Percentiles rank a stretch among this genome's conserved stretches.
Conservation (phyloP, 2,329 filamentous ascomycete genomes). For the Nigrograna mackinnonii region DNA sequence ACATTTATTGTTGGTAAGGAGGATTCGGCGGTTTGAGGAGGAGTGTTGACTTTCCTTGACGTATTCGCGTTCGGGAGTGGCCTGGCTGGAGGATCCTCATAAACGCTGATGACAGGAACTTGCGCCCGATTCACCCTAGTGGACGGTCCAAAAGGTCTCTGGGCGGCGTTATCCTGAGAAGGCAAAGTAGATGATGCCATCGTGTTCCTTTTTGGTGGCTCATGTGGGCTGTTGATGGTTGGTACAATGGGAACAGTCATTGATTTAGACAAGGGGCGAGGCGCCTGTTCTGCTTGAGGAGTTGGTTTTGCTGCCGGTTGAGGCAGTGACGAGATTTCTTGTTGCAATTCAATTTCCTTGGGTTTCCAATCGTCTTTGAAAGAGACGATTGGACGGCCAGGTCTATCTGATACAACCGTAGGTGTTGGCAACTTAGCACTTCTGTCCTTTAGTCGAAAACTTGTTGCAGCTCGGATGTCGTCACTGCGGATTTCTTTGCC, state of each 20-base stretch:
- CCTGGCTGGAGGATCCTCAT: constrained; percentile 30
- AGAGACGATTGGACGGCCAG: constrained; percentile 94
- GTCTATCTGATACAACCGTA: constrained; percentile 85
- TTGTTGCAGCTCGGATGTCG: constrained; percentile 88
- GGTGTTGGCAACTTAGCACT: constrained; percentile 87
- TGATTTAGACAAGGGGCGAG: constrained; percentile 36
- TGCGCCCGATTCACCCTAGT: constrained; percentile 19
- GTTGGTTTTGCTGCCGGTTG: constrained; percentile 21
- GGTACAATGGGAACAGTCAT: constrained; percentile 51
- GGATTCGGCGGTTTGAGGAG: constrained; percentile 18
- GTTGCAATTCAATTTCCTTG: constrained; percentile 72
- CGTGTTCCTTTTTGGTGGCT: constrained; percentile 14
- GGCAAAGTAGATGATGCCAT: constrained; percentile 21
- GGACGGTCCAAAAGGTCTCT: constrained; percentile 17
- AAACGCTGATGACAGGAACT: constrained; percentile 25
- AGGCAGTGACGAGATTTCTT: constrained; percentile 39
- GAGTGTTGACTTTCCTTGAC: constrained; percentile 32
- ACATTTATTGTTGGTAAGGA: constrained; percentile 53
- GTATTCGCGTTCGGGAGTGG: constrained; percentile 25
- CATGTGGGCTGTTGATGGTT: constrained; percentile 54
- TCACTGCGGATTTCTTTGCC: constrained; percentile 83
- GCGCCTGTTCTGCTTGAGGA: constrained; percentile 19
- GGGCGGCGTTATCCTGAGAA: constrained; percentile 35
- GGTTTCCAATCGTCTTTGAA: constrained; percentile 85
- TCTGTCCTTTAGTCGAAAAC: constrained; percentile 83